A percentile compares a stretch with the other conserved stretches of the same genome.
Evolutionary conservation across 768 basidiomycete genomes (phyloP).

Genomic region (Cantharellus anzutake): DNA sequence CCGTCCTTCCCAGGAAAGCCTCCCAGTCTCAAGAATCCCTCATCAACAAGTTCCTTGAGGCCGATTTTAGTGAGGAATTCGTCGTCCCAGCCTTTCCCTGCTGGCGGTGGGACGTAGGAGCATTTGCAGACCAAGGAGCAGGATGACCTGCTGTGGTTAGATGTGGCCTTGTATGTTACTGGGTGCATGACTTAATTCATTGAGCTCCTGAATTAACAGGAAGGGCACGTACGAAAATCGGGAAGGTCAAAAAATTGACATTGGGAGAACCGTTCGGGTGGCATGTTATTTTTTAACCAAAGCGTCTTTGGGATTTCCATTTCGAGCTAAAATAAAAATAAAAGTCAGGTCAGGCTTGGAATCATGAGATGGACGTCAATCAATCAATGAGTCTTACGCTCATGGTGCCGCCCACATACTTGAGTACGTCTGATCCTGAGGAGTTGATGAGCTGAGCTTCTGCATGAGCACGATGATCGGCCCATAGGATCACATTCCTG

Average conservation of each 20-base stretch:
- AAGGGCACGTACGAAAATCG: constrained; percentile 38
- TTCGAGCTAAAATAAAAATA: constrained; percentile 41
- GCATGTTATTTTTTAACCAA: constrained; percentile 89
- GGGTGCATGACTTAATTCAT: background rate
- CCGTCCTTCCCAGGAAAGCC: constrained; percentile 31
- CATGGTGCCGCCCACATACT: constrained; percentile 94
- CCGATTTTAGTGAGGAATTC: constrained; percentile 81
- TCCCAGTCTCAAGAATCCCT: constrained; percentile 63
- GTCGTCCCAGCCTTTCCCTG: constrained; percentile 57
- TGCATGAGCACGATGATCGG: constrained; percentile 83
- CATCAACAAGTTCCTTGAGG: constrained; percentile 44
- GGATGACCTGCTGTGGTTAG: constrained; percentile 52
- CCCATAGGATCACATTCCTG: constrained; percentile 87
- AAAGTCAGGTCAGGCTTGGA: constrained; percentile 5
- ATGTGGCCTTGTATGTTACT: constrained; percentile 82
- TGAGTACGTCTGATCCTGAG: constrained; percentile 65
- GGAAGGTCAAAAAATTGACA: constrained; percentile 85
- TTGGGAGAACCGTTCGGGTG: constrained; percentile 39
- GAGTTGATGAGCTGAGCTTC: constrained; percentile 83
- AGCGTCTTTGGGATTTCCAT: constrained; percentile 98
- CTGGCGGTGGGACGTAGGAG: constrained; percentile 54
- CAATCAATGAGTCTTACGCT: constrained; percentile 32
- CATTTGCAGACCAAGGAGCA: constrained; percentile 97
- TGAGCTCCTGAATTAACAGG: constrained; percentile 7
- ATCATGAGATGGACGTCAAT: background rate